phyloP scores from a whole-genome alignment of 176 grass and related monocot species.

The Tillandsia leiboldiana region DNA sequence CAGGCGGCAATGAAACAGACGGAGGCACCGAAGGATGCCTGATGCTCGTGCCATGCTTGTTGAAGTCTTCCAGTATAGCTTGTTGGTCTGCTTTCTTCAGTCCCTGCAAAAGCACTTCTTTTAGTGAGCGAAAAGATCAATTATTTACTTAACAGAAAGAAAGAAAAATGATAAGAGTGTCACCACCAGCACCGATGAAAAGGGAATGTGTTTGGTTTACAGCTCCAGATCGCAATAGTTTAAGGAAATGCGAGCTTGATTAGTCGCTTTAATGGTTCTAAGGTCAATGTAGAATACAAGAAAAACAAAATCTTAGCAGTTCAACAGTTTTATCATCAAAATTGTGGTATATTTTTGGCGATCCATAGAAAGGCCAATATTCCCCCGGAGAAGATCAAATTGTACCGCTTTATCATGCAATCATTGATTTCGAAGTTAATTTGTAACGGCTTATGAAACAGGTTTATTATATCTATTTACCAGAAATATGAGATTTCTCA shows the following conservation, averaged over 20 bases:
- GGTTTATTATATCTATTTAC: too few species aligned
- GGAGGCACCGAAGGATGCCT: conserved; percentile 55
- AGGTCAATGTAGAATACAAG: background rate
- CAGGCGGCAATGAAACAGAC: conserved; percentile 23
- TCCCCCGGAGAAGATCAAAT: too few species aligned
- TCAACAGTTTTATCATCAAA: too few species aligned
- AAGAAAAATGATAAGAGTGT: background rate
- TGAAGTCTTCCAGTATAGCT: conserved; percentile 87
- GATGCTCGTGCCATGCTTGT: conserved; percentile 66
- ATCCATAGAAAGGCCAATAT: too few species aligned
- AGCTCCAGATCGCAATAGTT: background rate
- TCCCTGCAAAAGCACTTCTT: conserved; percentile 34
- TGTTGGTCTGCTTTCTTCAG: conserved; percentile 98
- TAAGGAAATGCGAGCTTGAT: background rate
- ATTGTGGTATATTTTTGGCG: too few species aligned
- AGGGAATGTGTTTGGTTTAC: background rate
- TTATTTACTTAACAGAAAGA: too few species aligned
- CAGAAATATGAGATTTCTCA: too few species aligned
- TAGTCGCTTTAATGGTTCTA: too few species aligned
- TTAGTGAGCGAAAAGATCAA: too few species aligned
- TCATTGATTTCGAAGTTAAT: too few species aligned
- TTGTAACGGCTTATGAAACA: too few species aligned
- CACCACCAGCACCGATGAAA: background rate
- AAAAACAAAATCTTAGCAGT: background rate
- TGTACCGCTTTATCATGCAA: too few species aligned